phyloP scores from a whole-genome alignment of 306 rosid genomes.

The Phaseolus lunatus region DNA sequence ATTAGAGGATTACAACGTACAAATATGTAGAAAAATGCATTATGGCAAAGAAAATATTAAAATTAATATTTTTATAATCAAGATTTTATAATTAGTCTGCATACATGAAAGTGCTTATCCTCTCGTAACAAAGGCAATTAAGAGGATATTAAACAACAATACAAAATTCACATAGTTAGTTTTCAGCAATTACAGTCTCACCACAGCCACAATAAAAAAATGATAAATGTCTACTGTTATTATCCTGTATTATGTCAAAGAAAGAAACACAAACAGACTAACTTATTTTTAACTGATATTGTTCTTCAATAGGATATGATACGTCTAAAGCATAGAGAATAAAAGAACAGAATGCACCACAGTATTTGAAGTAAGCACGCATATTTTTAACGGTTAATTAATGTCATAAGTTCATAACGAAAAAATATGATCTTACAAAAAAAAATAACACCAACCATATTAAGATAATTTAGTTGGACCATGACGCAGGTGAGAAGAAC shows the following conservation, averaged over 20 bases:
- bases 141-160: constrained; percentile 1
- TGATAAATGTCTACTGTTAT: neutral
- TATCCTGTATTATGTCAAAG: neutral
- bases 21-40: constrained; percentile 1
- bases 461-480: constrained; percentile 77
- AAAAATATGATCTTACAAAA: neutral
- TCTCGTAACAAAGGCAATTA: neutral
- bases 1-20: neutral
- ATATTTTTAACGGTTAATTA: neutral
- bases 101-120: neutral
- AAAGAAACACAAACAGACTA: constrained; percentile 16
- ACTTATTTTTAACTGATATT: constrained; percentile 7
- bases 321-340: constrained; percentile 14
- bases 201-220: neutral
- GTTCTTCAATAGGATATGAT: neutral
- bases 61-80: neutral
- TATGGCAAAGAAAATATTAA: constrained; percentile 10
- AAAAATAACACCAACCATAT: constrained; percentile 64
- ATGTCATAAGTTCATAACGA: neutral
- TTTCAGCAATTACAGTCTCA: constrained; percentile 32
- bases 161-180: constrained; percentile 20
- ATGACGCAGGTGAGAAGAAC: constrained; percentile 76
- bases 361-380: constrained; percentile 19
- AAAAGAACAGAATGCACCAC: constrained; percentile 19
- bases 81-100: constrained; percentile 2